Evolutionary conservation across 2,329 filamentous ascomycete species (phyloP).

Genomic region (Botryotinia narcissicola): DNA sequence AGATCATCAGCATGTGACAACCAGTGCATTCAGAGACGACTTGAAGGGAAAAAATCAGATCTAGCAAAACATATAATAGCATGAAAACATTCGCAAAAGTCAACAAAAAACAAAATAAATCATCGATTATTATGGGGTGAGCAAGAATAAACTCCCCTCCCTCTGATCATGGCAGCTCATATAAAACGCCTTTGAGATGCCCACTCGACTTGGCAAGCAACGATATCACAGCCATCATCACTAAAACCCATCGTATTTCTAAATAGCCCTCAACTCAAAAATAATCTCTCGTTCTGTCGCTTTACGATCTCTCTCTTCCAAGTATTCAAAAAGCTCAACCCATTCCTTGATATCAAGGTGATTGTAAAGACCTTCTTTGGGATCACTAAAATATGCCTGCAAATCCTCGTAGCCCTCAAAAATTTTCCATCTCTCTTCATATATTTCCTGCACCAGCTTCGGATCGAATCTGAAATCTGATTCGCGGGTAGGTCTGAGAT

Average conservation of each 20-base stretch:
- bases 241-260: background rate
- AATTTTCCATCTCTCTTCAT: background rate
- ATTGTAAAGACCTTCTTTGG: conserved; percentile 2
- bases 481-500: background rate
- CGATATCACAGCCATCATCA: background rate
- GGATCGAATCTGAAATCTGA: background rate
- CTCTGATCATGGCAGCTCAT: background rate
- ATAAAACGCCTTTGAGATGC: background rate
- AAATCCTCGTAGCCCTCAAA: background rate
- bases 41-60: background rate
- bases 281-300: background rate
- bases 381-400: background rate
- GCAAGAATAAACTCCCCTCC: background rate
- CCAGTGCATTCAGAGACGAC: background rate
- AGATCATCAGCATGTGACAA: background rate
- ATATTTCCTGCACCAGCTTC: background rate
- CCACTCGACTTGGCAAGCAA: background rate
- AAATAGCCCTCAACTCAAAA: background rate
- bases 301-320: background rate
- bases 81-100: background rate
- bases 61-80: background rate
- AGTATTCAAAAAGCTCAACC: background rate
- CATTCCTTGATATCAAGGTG: background rate
- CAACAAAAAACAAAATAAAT: background rate
- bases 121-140: background rate